Conservation (phyloP, 805 yeast species). For the Kazachstania martiniae region DNA sequence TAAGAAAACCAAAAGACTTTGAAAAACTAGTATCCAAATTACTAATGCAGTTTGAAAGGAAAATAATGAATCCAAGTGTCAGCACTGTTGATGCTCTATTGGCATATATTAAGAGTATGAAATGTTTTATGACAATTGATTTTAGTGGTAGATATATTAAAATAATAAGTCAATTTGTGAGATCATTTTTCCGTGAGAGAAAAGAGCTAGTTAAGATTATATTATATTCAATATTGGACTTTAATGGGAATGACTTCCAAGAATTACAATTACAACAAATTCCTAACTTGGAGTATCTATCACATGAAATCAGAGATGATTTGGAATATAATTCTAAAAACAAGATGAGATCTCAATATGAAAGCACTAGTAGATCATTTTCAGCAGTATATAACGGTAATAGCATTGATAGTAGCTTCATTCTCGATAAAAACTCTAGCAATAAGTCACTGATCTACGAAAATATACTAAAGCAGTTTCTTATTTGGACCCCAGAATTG, state of each 20-base stretch:
- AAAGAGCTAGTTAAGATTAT: slow-evolving; percentile 61
- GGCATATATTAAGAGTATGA: slow-evolving; percentile 60
- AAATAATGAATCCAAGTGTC: slow-evolving; percentile 66
- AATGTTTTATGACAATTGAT: slow-evolving; percentile 65
- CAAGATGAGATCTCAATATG: no score
- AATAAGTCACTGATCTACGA: slow-evolving; percentile 6
- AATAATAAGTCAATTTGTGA: slow-evolving; percentile 64
- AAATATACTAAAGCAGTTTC: slow-evolving; percentile 12
- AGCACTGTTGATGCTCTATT: slow-evolving; percentile 64
- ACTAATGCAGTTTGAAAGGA: slow-evolving; percentile 12
- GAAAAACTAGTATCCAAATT: slow-evolving; percentile 11
- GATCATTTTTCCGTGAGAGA: slow-evolving; percentile 51
- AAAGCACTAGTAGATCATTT: no score
- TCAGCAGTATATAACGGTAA: no score
- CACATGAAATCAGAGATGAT: slow-evolving; percentile 35
- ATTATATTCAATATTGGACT: slow-evolving; percentile 58
- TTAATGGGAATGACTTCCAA: slow-evolving; percentile 12
- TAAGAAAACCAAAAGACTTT: slow-evolving; percentile 28
- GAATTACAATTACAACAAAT: slow-evolving; percentile 4
- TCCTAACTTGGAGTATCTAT: slow-evolving; percentile 2
- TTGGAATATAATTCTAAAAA: neutral
- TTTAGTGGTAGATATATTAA: slow-evolving; percentile 79
- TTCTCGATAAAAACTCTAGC: no score
- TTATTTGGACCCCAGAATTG: slow-evolving; percentile 24
- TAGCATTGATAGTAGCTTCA: no score